These are phyloP conservation scores for Sanguinoderma infundibulare DNA, from an alignment of 1,284 basidiomycete species.

Conservation along the genomic window DNA sequence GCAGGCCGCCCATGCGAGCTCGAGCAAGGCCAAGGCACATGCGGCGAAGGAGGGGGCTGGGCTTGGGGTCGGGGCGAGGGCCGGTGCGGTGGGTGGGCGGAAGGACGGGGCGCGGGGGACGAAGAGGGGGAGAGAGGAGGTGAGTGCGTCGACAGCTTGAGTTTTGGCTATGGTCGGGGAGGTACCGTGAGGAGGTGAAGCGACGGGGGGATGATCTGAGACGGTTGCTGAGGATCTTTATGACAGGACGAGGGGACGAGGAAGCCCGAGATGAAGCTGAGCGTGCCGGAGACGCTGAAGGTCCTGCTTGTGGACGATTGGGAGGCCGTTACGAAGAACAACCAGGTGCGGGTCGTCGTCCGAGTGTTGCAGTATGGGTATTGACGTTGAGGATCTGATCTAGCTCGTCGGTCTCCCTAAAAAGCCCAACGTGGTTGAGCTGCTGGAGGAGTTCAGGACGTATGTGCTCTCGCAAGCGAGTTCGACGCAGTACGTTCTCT, in stretches of 20 bases:
- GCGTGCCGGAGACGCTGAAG: conserved; percentile 90
- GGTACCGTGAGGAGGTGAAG: not conserved
- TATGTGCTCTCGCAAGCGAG: conserved; percentile 58
- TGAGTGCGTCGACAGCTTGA: conserved; percentile 30
- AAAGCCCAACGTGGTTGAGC: conserved; percentile 77
- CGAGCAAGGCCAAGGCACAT: conserved; percentile 35
- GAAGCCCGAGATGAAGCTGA: conserved; percentile 90
- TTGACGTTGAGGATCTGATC: not conserved
- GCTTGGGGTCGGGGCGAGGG: conserved; percentile 37
- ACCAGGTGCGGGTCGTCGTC: conserved; percentile 58
- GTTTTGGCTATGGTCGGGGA: not conserved
- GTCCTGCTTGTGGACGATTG: conserved; percentile 95
- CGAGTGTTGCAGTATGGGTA: not conserved
- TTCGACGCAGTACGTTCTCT: conserved; percentile 48
- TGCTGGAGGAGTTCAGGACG: conserved; percentile 81
- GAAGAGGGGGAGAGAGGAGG: conserved; percentile 67
- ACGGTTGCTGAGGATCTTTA: not conserved
- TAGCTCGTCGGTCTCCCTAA: conserved; percentile 89
- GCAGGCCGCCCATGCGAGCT: conserved; percentile 29
- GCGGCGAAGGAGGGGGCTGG: conserved; percentile 42
- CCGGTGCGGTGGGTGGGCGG: conserved; percentile 19
- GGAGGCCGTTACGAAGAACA: conserved; percentile 97
- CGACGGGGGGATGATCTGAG: not conserved
- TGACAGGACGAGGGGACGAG: conserved; percentile 64
- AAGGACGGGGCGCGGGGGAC: conserved; percentile 59